Evolutionary conservation across 345 rosid genomes (phyloP).

Genomic region (Heritiera fomes): DNA sequence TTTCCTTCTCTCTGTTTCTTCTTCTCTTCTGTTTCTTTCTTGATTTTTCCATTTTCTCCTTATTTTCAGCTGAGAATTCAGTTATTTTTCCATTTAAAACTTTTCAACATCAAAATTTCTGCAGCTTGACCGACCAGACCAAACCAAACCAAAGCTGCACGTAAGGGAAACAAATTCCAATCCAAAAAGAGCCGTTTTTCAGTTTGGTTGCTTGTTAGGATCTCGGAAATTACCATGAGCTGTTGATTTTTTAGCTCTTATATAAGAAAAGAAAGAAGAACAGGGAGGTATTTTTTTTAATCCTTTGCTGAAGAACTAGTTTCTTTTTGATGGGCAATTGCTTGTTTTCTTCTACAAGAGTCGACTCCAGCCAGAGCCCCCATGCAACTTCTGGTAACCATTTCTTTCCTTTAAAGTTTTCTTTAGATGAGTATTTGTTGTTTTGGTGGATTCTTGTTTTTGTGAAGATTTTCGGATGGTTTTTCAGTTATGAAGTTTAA

Average conservation of each 20-base stretch:
- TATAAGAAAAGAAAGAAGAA: neutral
- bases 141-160: neutral
- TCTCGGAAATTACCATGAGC: neutral
- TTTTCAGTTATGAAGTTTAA: neutral
- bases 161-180: neutral
- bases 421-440: neutral
- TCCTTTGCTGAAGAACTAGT: neutral
- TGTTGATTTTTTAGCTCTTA: neutral
- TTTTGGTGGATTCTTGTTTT: neutral
- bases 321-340: conserved; percentile 66
- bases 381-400: conserved; percentile 60
- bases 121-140: neutral
- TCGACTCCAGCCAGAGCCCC: conserved; percentile 50
- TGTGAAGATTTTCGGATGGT: neutral
- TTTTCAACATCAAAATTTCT: neutral
- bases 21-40: neutral
- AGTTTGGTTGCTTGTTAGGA: neutral
- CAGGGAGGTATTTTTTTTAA: neutral
- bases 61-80: neutral
- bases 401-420: conserved; percentile 4
- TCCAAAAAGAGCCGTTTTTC: neutral
- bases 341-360: conserved; percentile 65
- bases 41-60: neutral
- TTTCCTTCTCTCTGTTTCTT: conserved; percentile 8
- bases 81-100: neutral